Base-by-base conservation (phyloP, 768 basidiomycete species). In the Phaeolepiota aurea region DNA sequence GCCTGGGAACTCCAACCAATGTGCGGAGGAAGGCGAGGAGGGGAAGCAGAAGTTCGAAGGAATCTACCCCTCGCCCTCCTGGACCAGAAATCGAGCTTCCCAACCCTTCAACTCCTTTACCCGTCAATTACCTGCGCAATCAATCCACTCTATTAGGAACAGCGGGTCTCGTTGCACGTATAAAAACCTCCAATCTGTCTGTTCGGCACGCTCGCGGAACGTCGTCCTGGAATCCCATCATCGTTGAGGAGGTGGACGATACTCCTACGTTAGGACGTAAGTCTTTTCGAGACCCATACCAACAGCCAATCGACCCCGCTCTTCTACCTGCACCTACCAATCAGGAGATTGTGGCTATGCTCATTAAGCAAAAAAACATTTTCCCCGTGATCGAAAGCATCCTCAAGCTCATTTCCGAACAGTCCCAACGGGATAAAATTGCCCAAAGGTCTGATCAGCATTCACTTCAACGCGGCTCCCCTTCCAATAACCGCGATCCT, bases 121-220 rank as follows among this genome's bases (percentile, higher is more conserved):
- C 85, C 13, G 59, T 73, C 5, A 77, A 86, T 54, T 83, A 86
- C 42, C 61, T 88, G 38, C 79, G 86, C 20, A 86, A 74, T 48
- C 85, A 87, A 55, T 66, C 77, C 22, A 78, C 79, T 0, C 63
- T 88, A 2, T 68, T 88, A 5, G 86, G 86, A 5, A 68, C 71
- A 13, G 86, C 86, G 9, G 86, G 86, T 23, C 59, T 82, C 31
- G 76, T 88, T 14, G 77, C 73, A 28, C 74, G 75, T 3, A 65
- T 87, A 16, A 79, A 77, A 40, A 77, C 83, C 18, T 63, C 74
- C 13, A 65, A 68, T 25, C 64, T 79, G 16, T 58, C 69, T 13
- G 50, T 48, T 12, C 59, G 66, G 12, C 65, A 62, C 40, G 53
- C 57, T 21, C 68, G 66, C 23, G 85, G 85, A 3, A 59, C 69